Percentiles rank a stretch among this genome's conserved stretches.
phyloP scores from a whole-genome alignment of 192 early-diverging fungal genomes.

The Paraglomus brasilianum region DNA sequence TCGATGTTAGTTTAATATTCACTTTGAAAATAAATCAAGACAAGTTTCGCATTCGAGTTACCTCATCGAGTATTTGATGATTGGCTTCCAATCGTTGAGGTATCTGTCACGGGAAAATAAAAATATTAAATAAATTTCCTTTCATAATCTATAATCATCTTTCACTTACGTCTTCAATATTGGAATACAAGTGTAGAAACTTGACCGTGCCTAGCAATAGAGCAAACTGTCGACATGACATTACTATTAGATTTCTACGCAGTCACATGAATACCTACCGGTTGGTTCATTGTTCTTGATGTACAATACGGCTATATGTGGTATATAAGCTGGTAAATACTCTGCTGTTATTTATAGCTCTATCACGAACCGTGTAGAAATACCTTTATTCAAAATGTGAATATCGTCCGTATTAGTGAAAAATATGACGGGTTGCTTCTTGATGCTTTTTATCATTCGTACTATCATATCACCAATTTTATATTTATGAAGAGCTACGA shows the following conservation, averaged over 20 bases:
- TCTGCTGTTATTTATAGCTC: neutral
- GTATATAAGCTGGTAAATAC: neutral
- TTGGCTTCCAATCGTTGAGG: constrained; percentile 53
- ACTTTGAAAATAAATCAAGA: neutral
- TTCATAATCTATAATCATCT: no score
- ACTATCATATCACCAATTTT: neutral
- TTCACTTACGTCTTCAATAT: constrained; percentile 23
- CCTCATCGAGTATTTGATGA: constrained; percentile 53
- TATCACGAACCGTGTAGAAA: neutral
- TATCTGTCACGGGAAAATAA: constrained; percentile 29
- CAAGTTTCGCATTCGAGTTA: neutral
- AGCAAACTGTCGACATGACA: no score
- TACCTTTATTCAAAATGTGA: constrained; percentile 53
- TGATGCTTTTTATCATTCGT: constrained; percentile 38
- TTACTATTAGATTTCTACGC: no score
- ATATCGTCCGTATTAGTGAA: constrained; percentile 59
- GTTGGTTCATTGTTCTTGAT: constrained; percentile 48
- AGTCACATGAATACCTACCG: constrained; percentile 30
- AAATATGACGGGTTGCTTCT: constrained; percentile 48
- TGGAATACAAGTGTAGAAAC: constrained; percentile 53
- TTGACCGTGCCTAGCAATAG: constrained; percentile 14
- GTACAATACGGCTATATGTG: constrained; percentile 45
- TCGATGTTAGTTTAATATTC: neutral
- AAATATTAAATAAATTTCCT: neutral
- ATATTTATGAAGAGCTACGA: constrained; percentile 7